Percentiles rank a stretch among this genome's conserved stretches.
These are phyloP conservation scores for Monosporascus sp. DNA, from an alignment of 2,329 filamentous ascomycete species.

Conservation along the genomic window DNA sequence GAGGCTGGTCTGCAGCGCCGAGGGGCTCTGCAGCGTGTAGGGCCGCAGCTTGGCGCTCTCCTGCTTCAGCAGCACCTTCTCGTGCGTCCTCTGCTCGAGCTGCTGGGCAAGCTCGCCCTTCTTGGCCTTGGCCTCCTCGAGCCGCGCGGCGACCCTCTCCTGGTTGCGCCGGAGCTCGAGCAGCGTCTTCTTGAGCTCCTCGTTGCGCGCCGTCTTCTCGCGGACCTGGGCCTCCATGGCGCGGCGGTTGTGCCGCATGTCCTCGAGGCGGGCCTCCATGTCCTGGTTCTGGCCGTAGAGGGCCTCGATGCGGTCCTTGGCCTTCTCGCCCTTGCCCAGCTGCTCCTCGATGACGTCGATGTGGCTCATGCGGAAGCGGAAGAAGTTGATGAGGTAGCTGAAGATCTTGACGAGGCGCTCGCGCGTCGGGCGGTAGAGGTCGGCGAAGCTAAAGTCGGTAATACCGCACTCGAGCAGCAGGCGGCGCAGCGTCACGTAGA, in stretches of 20 bases:
- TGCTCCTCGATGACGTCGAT: constrained; percentile 86
- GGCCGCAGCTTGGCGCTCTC: constrained; percentile 86
- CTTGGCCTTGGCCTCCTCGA: constrained; percentile 77
- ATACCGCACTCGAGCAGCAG: constrained; percentile 86
- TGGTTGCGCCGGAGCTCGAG: constrained; percentile 77
- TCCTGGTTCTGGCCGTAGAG: constrained; percentile 83
- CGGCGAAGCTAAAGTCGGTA: constrained; percentile 87
- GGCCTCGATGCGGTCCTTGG: constrained; percentile 81
- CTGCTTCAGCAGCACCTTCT: constrained; percentile 66
- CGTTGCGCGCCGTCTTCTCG: constrained; percentile 80
- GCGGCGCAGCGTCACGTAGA: constrained; percentile 78
- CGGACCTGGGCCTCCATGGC: constrained; percentile 76
- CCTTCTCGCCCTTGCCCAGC: constrained; percentile 83
- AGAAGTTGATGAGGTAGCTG: constrained; percentile 97
- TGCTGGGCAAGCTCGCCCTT: constrained; percentile 69
- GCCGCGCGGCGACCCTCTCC: constrained; percentile 72
- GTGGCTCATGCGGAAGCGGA: constrained; percentile 91
- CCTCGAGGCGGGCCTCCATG: constrained; percentile 71
- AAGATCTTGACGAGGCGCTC: constrained; percentile 91
- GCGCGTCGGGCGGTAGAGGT: constrained; percentile 86
- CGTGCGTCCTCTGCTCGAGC: constrained; percentile 66
- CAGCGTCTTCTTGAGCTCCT: constrained; percentile 77
- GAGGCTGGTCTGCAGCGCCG: constrained; percentile 73
- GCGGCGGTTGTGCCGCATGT: constrained; percentile 74
- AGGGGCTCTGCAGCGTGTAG: constrained; percentile 86